Evolutionary conservation across 768 basidiomycete genomes (phyloP), one percentile per base, ranked within the genome.

Genomic region (Collybia sordida): DNA sequence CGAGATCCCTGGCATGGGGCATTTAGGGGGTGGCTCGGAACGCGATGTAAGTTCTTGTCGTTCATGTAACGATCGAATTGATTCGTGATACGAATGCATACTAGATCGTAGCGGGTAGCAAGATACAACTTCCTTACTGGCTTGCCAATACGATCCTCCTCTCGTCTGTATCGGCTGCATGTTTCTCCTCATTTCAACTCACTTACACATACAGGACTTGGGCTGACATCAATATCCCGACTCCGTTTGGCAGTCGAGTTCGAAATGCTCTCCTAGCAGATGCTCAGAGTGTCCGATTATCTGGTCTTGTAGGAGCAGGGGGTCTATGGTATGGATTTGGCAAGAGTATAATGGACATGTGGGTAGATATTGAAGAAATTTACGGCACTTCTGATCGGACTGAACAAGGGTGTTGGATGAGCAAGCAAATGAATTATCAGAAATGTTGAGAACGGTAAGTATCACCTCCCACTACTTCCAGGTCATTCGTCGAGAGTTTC

Each of bases 321-420:
- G 90, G 92, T 2, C 69, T 84, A 58, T 98, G 95, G 94, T 98
- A 97, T 65, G 88, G 86, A 3, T 94, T 94, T 65, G 94, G 94
- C 12, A 86, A 86, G 64, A 82, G 84, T 55, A 83, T 96, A 52
- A 88, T 86, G 73, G 85, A 86, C 47, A 82, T 96, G 93, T 92
- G 61, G 61, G 59, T 58, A 11, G 9, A 31, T 31, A 11, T 31
- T 11, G 9, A 31, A 31, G 3, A 31, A n/a, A n/a, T n/a, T n/a
- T n/a, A 8, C 27, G 12, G 50, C 24, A 43, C 22, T 37, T 35
- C 23, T 36, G 6, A 50, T 45, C 44, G 40, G 18, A 28, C 21
- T 4, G 11, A 31, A 31, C 9, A 6, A 31, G 94, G 57, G 70
- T 97, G 49, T 82, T 85, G 39, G 89, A 93, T 43, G 79, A 79